Evolutionary conservation across 352 stramenopile species (phyloP).

Genomic region (Phytopythium montanum): DNA sequence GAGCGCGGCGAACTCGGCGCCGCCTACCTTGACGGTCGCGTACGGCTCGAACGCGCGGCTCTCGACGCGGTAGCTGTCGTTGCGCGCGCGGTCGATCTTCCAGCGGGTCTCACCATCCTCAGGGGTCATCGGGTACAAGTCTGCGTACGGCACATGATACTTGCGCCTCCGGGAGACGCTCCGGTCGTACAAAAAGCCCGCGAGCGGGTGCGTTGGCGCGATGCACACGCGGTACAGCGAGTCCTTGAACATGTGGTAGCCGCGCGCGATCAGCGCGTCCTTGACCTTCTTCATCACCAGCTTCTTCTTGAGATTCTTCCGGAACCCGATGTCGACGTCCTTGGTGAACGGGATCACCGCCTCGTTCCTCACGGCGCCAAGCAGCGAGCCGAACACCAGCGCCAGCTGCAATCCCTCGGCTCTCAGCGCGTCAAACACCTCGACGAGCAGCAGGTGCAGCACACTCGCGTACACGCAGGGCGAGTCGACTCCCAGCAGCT

Average conservation of each 20-base stretch:
- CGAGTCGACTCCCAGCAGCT: not conserved
- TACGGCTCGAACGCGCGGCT: constrained; percentile 25
- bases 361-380: constrained; percentile 15
- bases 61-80: constrained; percentile 15
- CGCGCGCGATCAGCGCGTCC: constrained; percentile 5
- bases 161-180: not conserved
- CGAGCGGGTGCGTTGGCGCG: constrained; percentile 27
- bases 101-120: constrained; percentile 12
- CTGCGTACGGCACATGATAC: constrained; percentile 27
- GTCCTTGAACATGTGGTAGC: constrained; percentile 19
- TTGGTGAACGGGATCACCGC: constrained; percentile 19
- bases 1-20: constrained; percentile 30
- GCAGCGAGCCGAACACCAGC: constrained; percentile 13
- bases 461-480: constrained; percentile 16
- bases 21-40: constrained; percentile 28
- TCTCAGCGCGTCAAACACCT: constrained; percentile 12
- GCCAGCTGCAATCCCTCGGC: not conserved
- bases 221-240: constrained; percentile 25
- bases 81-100: constrained; percentile 13
- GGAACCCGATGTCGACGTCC: constrained; percentile 17
- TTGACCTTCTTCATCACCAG: constrained; percentile 7
- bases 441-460: constrained; percentile 15
- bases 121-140: constrained; percentile 26
- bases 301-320: constrained; percentile 4
- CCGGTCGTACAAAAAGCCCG: constrained; percentile 20